phyloP scores from a whole-genome alignment of 306 rosid species.

The barrel medic (Medicago truncatula) region MtrunA17r5.0-ANR NC_053044.1:37605501-37606000 shows the following conservation, averaged over 20 bases:
- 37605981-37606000: background rate
- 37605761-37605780: background rate
- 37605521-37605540: background rate
- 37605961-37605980: background rate
- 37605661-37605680: background rate
- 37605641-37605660: slow-evolving; percentile 3
- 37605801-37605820: background rate
- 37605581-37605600: background rate
- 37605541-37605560: background rate
- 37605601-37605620: background rate
- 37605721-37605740: background rate
- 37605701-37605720: background rate
- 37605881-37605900: background rate
- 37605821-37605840: background rate
- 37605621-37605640: slow-evolving; percentile 17
- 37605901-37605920: background rate
- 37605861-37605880: background rate
- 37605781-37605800: background rate
- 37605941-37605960: background rate
- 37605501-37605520: background rate
- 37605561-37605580: background rate
- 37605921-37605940: background rate
- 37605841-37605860: background rate
- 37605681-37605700: slow-evolving; percentile 27
- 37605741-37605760: background rate